phyloP scores from a whole-genome alignment of 371 early-diverging fungal species.

The Rhizopus arrhizus region DNA sequence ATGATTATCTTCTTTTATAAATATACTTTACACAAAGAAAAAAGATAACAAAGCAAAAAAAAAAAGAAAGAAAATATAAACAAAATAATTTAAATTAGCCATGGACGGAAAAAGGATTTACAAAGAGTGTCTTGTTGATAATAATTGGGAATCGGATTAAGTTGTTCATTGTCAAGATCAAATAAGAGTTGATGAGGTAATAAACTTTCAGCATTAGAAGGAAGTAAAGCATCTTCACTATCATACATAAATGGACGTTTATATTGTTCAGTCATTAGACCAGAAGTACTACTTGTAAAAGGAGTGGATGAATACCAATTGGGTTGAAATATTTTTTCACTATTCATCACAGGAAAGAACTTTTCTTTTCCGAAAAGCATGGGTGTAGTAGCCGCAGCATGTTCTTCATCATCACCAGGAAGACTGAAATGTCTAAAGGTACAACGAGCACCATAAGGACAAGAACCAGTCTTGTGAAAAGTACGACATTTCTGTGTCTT shows the following conservation, averaged over 20 bases:
- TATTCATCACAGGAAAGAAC: no score
- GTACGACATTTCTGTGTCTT: conserved; percentile 91
- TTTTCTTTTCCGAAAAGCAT: background rate
- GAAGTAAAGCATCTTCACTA: conserved; percentile 25
- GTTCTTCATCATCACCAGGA: conserved; percentile 18
- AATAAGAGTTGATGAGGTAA: conserved; percentile 39
- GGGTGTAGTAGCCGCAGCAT: background rate
- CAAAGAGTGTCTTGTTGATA: conserved; percentile 1
- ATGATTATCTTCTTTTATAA: no score
- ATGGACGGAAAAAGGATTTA: conserved; percentile 30
- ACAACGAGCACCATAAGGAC: conserved; percentile 95
- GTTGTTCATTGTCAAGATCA: conserved; percentile 22
- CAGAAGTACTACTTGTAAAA: conserved; percentile 4
- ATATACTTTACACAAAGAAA: no score
- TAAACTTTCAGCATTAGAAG: conserved; percentile 38
- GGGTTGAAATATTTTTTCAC: conserved; percentile 13
- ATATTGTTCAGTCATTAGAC: background rate
- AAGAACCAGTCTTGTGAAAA: conserved; percentile 85
- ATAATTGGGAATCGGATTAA: conserved; percentile 3
- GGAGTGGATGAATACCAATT: conserved; percentile 12
- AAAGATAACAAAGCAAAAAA: no score
- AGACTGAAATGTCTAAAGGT: conserved; percentile 85
- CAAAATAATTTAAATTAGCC: conserved; percentile 21
- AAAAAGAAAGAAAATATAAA: no score
- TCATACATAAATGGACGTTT: conserved; percentile 4